These are phyloP conservation scores for Blumeriella jaapii DNA, from an alignment of 2,329 filamentous ascomycete species.

Conservation along the genomic window DNA sequence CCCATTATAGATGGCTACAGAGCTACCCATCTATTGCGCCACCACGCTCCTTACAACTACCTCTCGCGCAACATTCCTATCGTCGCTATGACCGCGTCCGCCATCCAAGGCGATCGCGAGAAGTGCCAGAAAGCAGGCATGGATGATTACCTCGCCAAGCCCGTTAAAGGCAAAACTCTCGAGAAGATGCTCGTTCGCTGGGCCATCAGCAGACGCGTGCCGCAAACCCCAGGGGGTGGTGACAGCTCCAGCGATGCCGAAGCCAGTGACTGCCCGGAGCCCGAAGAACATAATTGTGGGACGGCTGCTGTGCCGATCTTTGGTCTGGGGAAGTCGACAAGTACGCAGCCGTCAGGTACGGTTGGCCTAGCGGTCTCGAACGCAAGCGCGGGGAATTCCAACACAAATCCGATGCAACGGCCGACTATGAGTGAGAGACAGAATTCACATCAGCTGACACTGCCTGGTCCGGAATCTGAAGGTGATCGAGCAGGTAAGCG, in stretches of 20 bases:
- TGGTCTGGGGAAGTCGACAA: constrained; percentile 11
- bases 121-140: constrained; percentile 64
- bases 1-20: constrained; percentile 68
- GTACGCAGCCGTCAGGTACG: too few species aligned
- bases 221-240: constrained; percentile 2
- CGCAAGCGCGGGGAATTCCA: too few species aligned
- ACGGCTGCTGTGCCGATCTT: constrained; percentile 15
- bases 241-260: constrained; percentile 8
- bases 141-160: constrained; percentile 67
- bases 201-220: constrained; percentile 38
- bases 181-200: constrained; percentile 64
- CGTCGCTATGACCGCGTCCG: constrained; percentile 72
- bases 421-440: constrained; percentile 17
- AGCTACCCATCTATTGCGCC: constrained; percentile 61
- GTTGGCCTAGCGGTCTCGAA: too few species aligned
- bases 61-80: constrained; percentile 55
- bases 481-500: constrained; percentile 34
- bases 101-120: constrained; percentile 65
- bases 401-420: background rate
- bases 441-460: constrained; percentile 17
- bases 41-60: constrained; percentile 51
- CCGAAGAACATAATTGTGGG: constrained; percentile 17
- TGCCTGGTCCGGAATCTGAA: constrained; percentile 27
- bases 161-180: constrained; percentile 55
- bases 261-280: constrained; percentile 20